Evolutionary conservation across 305 asterid genomes (phyloP).

Genomic region (Plantago lanceolata): DNA sequence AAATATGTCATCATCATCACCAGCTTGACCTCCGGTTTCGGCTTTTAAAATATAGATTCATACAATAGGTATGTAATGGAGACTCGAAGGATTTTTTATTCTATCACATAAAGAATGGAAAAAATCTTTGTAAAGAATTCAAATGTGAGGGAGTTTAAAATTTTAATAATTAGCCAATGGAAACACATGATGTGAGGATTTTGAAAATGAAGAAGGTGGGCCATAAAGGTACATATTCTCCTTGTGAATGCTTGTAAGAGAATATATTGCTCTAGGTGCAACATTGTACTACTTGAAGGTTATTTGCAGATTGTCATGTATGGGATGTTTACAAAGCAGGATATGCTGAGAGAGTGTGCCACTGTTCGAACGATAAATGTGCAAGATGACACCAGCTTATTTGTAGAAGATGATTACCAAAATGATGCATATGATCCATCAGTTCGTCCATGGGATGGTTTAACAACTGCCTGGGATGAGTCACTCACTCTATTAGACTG

Average conservation of each 20-base stretch:
- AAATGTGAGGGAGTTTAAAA: no score
- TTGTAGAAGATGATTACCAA: conserved; percentile 46
- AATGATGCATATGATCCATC: conserved; percentile 83
- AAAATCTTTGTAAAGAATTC: no score
- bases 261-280: conserved; percentile 98
- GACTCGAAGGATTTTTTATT: no score
- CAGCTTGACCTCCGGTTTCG: no score
- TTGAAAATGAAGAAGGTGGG: no score
- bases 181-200: no score
- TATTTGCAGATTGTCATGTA: conserved; percentile 83
- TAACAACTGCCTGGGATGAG: conserved; percentile 77
- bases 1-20: no score
- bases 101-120: no score
- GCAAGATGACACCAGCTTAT: conserved; percentile 38
- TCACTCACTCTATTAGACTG: conserved; percentile 80
- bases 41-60: no score
- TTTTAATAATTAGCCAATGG: no score
- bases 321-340: conserved; percentile 84
- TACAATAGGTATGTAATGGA: no score
- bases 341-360: conserved; percentile 37
- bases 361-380: conserved; percentile 33
- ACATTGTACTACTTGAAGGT: conserved; percentile 91
- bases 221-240: conserved; percentile 73
- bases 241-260: conserved; percentile 96
- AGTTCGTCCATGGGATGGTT: conserved; percentile 97